These are phyloP conservation scores for Yarrowia deformans DNA, from an alignment of 805 yeast genomes.

Conservation along the genomic window DNA sequence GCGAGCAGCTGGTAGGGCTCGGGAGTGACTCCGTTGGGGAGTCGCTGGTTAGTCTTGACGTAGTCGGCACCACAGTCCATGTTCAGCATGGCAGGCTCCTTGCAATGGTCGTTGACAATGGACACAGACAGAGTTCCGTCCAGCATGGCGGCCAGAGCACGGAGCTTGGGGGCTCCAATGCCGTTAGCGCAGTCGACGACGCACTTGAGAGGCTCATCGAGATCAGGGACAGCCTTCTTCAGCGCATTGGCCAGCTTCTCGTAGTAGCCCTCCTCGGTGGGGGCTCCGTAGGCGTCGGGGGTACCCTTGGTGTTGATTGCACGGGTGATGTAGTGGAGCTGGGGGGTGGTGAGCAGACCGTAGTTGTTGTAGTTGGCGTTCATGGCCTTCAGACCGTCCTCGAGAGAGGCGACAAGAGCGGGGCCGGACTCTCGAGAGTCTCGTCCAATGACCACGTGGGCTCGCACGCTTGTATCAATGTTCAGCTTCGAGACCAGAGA, in stretches of 20 bases:
- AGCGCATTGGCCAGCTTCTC: constrained; percentile 65
- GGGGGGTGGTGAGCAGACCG: constrained; percentile 89
- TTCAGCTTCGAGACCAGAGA: constrained; percentile 53
- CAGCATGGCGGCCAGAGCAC: constrained; percentile 57
- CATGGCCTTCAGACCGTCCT: constrained; percentile 63
- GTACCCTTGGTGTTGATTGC: constrained; percentile 64
- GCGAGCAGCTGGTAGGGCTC: constrained; percentile 63
- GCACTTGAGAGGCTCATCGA: constrained; percentile 54
- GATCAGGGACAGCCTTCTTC: constrained; percentile 52
- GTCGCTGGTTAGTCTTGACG: constrained; percentile 85
- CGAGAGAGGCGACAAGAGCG: constrained; percentile 62
- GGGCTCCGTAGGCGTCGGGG: constrained; percentile 60
- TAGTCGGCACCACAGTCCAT: constrained; percentile 92
- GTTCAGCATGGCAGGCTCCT: constrained; percentile 67
- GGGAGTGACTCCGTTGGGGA: constrained; percentile 68
- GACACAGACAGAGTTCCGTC: constrained; percentile 53
- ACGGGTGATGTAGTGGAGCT: constrained; percentile 85
- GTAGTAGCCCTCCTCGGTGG: constrained; percentile 74
- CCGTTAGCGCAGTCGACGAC: constrained; percentile 95
- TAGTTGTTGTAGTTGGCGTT: constrained; percentile 60
- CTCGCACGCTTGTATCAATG: constrained; percentile 56
- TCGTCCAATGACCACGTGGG: constrained; percentile 72
- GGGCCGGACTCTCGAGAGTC: constrained; percentile 92
- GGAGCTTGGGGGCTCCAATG: constrained; percentile 85
- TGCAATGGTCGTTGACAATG: constrained; percentile 61